Conservation (phyloP, 805 yeast genomes). For the Kregervanrija pseudodelftensis region DNA sequence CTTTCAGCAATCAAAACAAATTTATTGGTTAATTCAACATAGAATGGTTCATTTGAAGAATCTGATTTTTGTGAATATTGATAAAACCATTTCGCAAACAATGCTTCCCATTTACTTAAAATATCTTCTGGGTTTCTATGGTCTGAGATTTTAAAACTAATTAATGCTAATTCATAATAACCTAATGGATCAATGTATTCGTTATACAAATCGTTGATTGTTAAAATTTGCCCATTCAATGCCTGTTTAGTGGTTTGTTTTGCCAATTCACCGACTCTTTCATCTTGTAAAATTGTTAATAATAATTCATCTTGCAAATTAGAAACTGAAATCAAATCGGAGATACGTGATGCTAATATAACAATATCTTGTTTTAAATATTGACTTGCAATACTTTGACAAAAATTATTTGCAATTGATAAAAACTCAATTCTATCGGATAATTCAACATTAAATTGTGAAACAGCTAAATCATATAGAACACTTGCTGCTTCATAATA, state of each 20-base stretch:
- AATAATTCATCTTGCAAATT: conserved; percentile 69
- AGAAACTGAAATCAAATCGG: conserved; percentile 81
- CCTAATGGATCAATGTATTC: conserved; percentile 83
- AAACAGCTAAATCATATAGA: conserved; percentile 62
- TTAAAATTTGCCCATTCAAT: conserved; percentile 58
- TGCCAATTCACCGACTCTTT: conserved; percentile 40
- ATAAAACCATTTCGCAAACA: conserved; percentile 45
- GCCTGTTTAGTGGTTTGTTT: conserved; percentile 43
- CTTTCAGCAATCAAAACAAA: conserved; percentile 47
- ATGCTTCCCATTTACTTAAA: conserved; percentile 68
- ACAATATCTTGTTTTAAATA: conserved; percentile 69
- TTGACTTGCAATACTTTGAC: conserved; percentile 78
- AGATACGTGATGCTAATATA: conserved; percentile 59
- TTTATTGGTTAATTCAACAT: conserved; percentile 30
- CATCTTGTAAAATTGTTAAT: conserved; percentile 42
- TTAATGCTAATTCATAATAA: conserved; percentile 73
- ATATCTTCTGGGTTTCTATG: conserved; percentile 81
- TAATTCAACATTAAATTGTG: conserved; percentile 62
- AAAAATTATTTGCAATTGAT: conserved; percentile 88
- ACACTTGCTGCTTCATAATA: conserved; percentile 81
- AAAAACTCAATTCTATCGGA: conserved; percentile 77
- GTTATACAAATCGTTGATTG: conserved; percentile 76
- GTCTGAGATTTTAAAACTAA: conserved; percentile 77
- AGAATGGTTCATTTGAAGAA: conserved; percentile 30
- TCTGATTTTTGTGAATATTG: conserved; percentile 21